Evolutionary conservation across 495 filamentous ascomycete genomes (phyloP).

Genomic region (Penicillium coffeae): DNA sequence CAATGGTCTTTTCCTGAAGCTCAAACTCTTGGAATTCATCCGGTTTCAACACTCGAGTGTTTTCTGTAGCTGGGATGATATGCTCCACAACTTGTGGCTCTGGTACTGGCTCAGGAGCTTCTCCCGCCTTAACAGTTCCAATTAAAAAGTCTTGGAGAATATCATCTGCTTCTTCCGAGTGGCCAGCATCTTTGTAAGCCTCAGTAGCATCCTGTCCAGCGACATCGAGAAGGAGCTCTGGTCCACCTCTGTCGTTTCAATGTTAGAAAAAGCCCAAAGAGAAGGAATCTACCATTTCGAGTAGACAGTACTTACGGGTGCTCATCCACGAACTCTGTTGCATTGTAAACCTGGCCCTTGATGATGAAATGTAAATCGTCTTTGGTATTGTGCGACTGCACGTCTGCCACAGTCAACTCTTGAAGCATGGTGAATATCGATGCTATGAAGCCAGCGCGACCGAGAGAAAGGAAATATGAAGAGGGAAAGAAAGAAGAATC

Average conservation of each 20-base stretch:
- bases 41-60: constrained; percentile 75
- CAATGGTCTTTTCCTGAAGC: constrained; percentile 82
- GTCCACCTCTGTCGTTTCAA: constrained; percentile 32
- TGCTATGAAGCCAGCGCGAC: neutral
- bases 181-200: constrained; percentile 47
- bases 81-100: neutral
- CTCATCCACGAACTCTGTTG: neutral
- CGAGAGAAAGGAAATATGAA: neutral
- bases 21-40: constrained; percentile 83
- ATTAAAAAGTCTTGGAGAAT: neutral
- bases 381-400: neutral
- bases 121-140: neutral
- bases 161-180: constrained; percentile 25
- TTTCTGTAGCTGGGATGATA: neutral
- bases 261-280: neutral
- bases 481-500: neutral
- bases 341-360: neutral
- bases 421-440: neutral
- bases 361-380: neutral
- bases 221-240: constrained; percentile 38
- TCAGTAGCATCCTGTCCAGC: constrained; percentile 48
- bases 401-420: neutral
- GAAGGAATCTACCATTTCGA: neutral
- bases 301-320: neutral
- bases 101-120: neutral